A percentile compares a stretch with the other conserved stretches of the same genome.
These are phyloP conservation scores for Neurospora sp. DNA, from an alignment of 495 filamentous ascomycete species.

Conservation along the genomic window DNA sequence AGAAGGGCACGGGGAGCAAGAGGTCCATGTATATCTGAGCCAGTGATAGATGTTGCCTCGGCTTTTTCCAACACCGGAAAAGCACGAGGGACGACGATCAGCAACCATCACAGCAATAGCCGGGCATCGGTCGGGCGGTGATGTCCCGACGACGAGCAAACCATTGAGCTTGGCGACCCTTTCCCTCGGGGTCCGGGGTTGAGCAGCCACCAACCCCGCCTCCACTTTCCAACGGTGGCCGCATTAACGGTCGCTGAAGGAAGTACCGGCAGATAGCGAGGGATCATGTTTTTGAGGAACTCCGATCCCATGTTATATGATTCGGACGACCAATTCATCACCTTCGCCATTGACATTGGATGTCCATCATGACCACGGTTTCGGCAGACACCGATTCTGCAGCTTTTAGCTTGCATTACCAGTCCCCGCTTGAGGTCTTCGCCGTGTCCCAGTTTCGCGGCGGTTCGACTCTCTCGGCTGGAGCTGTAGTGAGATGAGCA, in stretches of 20 bases:
- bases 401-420: no score
- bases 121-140: conserved; percentile 8
- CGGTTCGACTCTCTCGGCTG: background rate
- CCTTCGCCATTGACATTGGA: background rate
- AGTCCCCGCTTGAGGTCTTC: background rate
- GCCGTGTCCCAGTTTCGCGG: background rate
- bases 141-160: conserved; percentile 11
- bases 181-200: background rate
- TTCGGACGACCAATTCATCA: background rate
- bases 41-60: background rate
- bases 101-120: background rate
- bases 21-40: background rate
- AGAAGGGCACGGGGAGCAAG: background rate
- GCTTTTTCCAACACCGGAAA: background rate
- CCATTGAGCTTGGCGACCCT: background rate
- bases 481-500: no score
- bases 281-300: background rate
- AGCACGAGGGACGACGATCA: background rate
- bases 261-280: background rate
- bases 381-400: no score
- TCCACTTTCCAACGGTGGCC: background rate
- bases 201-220: background rate
- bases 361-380: background rate
- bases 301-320: background rate
- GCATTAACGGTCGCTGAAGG: background rate